phyloP scores from a whole-genome alignment of 345 rosid species.

The Lumnitzera littorea region DNA sequence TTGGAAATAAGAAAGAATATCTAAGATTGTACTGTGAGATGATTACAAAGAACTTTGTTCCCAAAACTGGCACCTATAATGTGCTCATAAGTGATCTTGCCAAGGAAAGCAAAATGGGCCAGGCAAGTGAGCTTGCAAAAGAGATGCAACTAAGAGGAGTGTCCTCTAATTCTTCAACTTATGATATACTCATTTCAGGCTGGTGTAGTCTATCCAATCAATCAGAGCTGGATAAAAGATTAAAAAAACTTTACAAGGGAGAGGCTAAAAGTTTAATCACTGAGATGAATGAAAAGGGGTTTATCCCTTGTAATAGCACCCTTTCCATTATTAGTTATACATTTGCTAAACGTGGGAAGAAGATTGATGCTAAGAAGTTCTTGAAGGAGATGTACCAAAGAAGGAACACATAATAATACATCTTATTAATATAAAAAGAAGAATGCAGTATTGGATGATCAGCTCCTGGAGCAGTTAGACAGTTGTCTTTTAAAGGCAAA shows the following conservation, averaged over 20 bases:
- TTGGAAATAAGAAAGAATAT: conserved; percentile 60
- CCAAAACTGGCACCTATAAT: conserved; percentile 67
- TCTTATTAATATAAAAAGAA: not conserved
- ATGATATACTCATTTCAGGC: conserved; percentile 63
- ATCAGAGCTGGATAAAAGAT: conserved; percentile 39
- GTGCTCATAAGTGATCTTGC: conserved; percentile 60
- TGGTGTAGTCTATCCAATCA: conserved; percentile 53
- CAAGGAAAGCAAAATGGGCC: conserved; percentile 62
- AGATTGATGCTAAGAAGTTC: conserved; percentile 41
- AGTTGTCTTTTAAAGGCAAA: not conserved
- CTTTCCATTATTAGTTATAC: conserved; percentile 49
- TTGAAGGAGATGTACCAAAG: conserved; percentile 44
- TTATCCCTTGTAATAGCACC: conserved; percentile 52
- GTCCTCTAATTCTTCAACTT: conserved; percentile 59
- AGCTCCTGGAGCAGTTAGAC: not conserved
- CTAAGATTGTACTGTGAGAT: conserved; percentile 63
- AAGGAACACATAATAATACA: conserved; percentile 17
- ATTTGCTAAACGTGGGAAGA: conserved; percentile 58
- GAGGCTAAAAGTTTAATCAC: conserved; percentile 52
- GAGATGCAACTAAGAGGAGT: conserved; percentile 68
- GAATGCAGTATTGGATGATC: conserved; percentile 1
- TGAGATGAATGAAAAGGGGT: conserved; percentile 69
- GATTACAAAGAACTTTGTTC: conserved; percentile 69
- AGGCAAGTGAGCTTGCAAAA: conserved; percentile 65
- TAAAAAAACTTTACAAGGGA: conserved; percentile 34